Conservation (phyloP, 805 yeast genomes). For the Yamadazyma scolyti region DNA sequence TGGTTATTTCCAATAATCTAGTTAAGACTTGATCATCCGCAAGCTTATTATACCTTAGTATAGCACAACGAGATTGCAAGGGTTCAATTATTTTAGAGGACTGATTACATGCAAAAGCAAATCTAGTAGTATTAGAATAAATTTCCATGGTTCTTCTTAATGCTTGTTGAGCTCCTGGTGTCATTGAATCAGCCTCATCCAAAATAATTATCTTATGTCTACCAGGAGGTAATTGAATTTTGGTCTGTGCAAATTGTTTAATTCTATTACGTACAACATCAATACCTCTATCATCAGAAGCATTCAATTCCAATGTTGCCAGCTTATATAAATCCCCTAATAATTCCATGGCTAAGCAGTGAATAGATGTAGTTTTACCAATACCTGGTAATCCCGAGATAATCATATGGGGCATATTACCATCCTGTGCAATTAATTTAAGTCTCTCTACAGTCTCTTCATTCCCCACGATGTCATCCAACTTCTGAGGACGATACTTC, state of each 20-base stretch:
- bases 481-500: conserved; percentile 78
- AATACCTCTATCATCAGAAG: conserved; percentile 96
- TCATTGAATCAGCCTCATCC: conserved; percentile 97
- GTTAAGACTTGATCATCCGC: conserved; percentile 81
- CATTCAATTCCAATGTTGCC: conserved; percentile 90
- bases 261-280: conserved; percentile 93
- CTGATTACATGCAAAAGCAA: conserved; percentile 98
- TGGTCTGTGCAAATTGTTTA: conserved; percentile 94
- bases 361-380: conserved; percentile 93
- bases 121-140: conserved; percentile 91
- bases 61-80: conserved; percentile 93
- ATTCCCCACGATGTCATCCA: conserved; percentile 90
- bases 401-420: conserved; percentile 96
- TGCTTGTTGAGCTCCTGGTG: conserved; percentile 96
- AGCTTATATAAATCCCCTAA: conserved; percentile 69
- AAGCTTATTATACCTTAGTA: conserved; percentile 76
- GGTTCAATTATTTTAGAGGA: conserved; percentile 95
- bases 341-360: conserved; percentile 82
- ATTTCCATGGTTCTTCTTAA: conserved; percentile 64
- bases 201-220: conserved; percentile 88
- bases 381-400: conserved; percentile 97
- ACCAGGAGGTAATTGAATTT: conserved; percentile 81
- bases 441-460: conserved; percentile 84
- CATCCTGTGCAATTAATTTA: conserved; percentile 81
- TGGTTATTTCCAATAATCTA: conserved; percentile 67